These are phyloP conservation scores for Phialocephala sp. DNA, from an alignment of 2,329 filamentous ascomycete genomes.

Conservation along the genomic window DNA sequence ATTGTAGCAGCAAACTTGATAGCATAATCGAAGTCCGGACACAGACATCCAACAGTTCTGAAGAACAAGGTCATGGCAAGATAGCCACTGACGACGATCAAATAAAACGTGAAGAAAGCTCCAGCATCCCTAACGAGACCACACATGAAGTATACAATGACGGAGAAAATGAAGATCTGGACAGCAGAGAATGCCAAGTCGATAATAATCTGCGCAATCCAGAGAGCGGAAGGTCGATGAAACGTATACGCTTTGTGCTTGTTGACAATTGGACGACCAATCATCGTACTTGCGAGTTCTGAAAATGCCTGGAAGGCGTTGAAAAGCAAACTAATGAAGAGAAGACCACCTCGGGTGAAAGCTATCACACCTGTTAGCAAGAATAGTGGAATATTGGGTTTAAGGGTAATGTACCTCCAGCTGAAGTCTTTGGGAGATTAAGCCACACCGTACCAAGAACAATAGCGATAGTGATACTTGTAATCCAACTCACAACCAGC, in stretches of 20 bases:
- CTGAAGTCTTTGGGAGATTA: conserved; percentile 67
- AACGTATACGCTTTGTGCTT: conserved; percentile 87
- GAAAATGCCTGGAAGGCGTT: conserved; percentile 88
- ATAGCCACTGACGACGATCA: conserved; percentile 72
- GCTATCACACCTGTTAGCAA: conserved; percentile 46
- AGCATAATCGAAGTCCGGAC: conserved; percentile 83
- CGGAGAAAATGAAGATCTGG: conserved; percentile 73
- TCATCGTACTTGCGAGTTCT: conserved; percentile 77
- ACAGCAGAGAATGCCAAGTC: conserved; percentile 74
- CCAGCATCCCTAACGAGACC: conserved; percentile 71
- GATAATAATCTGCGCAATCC: conserved; percentile 82
- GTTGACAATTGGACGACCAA: conserved; percentile 77
- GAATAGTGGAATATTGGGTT: too few relatives aligned
- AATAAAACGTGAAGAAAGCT: conserved; percentile 78
- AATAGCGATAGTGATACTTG: conserved; percentile 75
- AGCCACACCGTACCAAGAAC: conserved; percentile 82
- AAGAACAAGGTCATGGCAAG: conserved; percentile 80
- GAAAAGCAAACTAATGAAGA: conserved; percentile 82
- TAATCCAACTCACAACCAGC: conserved; percentile 75
- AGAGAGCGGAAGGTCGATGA: conserved; percentile 80
- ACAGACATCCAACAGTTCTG: conserved; percentile 74
- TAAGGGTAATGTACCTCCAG: conserved; percentile 48
- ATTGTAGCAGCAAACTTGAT: conserved; percentile 81
- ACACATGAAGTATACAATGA: conserved; percentile 83
- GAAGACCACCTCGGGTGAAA: conserved; percentile 80